Percentiles rank a stretch among this genome's conserved stretches.
phyloP scores from a whole-genome alignment of 2,329 filamentous ascomycete genomes.

The Rhynchosporium graminicola region DNA sequence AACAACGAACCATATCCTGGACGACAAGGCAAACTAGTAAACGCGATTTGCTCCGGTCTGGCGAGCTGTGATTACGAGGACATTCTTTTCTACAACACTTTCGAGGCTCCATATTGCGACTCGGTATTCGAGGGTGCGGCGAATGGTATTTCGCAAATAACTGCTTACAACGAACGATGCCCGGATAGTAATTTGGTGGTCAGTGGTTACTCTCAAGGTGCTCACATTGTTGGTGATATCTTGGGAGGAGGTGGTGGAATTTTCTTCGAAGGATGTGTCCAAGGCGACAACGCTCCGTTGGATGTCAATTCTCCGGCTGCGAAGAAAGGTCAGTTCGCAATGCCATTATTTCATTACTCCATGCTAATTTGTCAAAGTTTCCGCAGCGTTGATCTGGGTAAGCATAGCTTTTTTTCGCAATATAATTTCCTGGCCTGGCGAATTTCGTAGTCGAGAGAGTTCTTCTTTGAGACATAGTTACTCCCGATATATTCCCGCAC shows the following conservation, averaged over 20 bases:
- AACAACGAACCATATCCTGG: conserved; percentile 44
- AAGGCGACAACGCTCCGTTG: not conserved
- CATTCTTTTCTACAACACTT: conserved; percentile 35
- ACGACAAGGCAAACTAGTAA: conserved; percentile 39
- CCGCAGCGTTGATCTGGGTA: conserved; percentile 10
- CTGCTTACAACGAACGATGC: conserved; percentile 44
- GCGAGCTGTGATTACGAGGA: conserved; percentile 40
- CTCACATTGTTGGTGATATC: conserved; percentile 44
- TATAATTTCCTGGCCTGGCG: too few species aligned
- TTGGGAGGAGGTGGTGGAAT: conserved; percentile 42
- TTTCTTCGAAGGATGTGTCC: conserved; percentile 34
- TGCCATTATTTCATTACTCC: not conserved
- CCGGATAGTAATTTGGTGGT: conserved; percentile 46
- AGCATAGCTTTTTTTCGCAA: too few species aligned
- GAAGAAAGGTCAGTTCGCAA: conserved; percentile 12
- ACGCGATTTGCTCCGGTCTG: conserved; percentile 39
- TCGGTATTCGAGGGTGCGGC: conserved; percentile 43
- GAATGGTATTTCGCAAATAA: conserved; percentile 44
- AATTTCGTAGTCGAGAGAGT: too few species aligned
- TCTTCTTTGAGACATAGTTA: too few species aligned
- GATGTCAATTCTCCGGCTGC: conserved; percentile 10
- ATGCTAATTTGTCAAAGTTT: conserved; percentile 6
- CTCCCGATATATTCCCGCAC: too few species aligned
- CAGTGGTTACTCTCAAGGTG: conserved; percentile 47
- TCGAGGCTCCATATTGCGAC: conserved; percentile 41